phyloP scores from a whole-genome alignment of 2,329 filamentous ascomycete genomes.

The Sarocladium brachiariae region DNA sequence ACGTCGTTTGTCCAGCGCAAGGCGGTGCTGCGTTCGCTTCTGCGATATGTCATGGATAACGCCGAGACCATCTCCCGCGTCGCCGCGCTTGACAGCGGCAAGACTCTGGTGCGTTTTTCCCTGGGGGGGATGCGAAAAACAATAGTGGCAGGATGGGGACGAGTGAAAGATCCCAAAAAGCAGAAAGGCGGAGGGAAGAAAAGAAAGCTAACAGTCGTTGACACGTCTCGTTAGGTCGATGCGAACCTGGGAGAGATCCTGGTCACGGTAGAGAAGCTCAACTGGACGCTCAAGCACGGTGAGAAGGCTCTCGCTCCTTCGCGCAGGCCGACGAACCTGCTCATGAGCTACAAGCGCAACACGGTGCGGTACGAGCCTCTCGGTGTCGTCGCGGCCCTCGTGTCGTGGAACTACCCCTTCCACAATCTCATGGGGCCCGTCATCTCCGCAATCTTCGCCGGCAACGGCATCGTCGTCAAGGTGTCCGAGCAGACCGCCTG shows the following conservation, averaged over 20 bases:
- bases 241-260: conserved; percentile 91
- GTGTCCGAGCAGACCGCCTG: conserved; percentile 93
- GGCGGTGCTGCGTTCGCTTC: conserved; percentile 71
- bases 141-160: too few relatives aligned
- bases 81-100: conserved; percentile 88
- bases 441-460: conserved; percentile 83
- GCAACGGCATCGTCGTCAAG: conserved; percentile 89
- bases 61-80: conserved; percentile 80
- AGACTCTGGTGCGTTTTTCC: conserved; percentile 61
- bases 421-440: conserved; percentile 91
- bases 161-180: too few relatives aligned
- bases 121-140: too few relatives aligned
- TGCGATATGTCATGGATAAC: conserved; percentile 79
- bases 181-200: background rate
- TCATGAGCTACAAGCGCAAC: conserved; percentile 95
- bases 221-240: conserved; percentile 51
- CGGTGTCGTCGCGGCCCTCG: conserved; percentile 84
- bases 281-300: conserved; percentile 89
- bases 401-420: conserved; percentile 97
- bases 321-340: conserved; percentile 73
- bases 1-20: conserved; percentile 74
- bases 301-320: conserved; percentile 70
- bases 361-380: conserved; percentile 85
- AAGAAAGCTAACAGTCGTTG: background rate
- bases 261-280: conserved; percentile 86